Evolutionary conservation across 1,284 basidiomycete species (phyloP), one percentile per base, ranked within the genome.

Genomic region (Heterobasidion occidentale): DNA sequence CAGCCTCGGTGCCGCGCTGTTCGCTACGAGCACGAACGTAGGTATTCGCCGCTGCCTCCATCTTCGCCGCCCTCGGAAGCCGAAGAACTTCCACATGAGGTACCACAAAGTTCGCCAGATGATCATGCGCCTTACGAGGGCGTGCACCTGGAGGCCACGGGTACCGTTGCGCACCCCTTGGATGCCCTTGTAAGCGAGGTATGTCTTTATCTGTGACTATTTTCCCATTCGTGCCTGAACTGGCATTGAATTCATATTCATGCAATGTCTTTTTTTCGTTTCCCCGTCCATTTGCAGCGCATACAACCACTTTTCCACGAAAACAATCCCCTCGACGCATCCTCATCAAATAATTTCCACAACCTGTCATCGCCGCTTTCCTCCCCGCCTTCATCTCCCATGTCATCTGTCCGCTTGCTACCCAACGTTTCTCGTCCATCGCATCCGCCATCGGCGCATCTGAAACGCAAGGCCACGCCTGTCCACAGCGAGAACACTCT

Each of bases 61-160:
- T 62, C 61, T 5, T 62, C 61, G 14, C 61, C 61, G 7, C 51
- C 61, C 7, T 50, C 60, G n/a, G 58, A 56, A 7, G 53, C 54
- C 9, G 53, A 59, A 34, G 55, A 46, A 33, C 6, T 56, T 12
- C 38, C 38, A 42, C 7, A 11, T 3, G 38, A 42, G n/a, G 8
- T 27, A 42, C 6, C 5, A 42, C 2, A 8, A 42, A 7, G 38
- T 42, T 27, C 4, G 38, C n/a, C 38, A n/a, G 38, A 42, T n/a
- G 7, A 42, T n/a, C 11, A 42, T 42, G 38, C n/a, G 12, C n/a
- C 38, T 42, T 11, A 42, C 38, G n/a, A 42, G 38, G n/a, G n/a
- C 1, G 38, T 12, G 38, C 38, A 42, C n/a, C n/a, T n/a, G 38
- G 38, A 7, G 12, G 38, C 38, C 38, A n/a, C 11, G n/a, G 8